A percentile compares a stretch with the other conserved stretches of the same genome.
phyloP scores from a whole-genome alignment of 345 rosid genomes.

The Eucalyptus albens region DNA sequence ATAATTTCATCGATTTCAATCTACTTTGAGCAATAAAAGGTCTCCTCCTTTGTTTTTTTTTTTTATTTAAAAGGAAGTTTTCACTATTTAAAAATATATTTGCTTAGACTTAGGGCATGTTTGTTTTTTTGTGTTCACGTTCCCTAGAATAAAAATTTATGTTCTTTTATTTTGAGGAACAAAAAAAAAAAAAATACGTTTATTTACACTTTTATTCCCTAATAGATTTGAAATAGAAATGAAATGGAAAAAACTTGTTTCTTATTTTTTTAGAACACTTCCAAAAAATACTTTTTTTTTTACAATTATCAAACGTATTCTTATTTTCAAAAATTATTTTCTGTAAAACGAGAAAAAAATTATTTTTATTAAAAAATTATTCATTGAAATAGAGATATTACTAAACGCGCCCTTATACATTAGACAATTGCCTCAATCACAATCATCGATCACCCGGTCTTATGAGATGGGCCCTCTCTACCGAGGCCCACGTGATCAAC shows the following conservation, averaged over 20 bases:
- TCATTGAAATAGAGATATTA: rapidly evolving
- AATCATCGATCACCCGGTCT: background rate
- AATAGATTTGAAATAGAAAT: too few relatives aligned
- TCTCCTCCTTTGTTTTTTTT: background rate
- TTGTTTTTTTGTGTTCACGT: too few relatives aligned
- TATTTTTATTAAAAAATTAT: too few relatives aligned
- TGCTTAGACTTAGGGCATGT: rapidly evolving
- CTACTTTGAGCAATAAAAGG: background rate
- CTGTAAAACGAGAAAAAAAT: too few relatives aligned
- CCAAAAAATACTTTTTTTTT: too few relatives aligned
- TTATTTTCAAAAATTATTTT: rapidly evolving
- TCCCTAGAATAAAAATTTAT: rapidly evolving
- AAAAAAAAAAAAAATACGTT: too few relatives aligned
- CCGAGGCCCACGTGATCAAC: background rate
- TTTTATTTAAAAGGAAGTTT: background rate
- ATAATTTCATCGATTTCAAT: background rate
- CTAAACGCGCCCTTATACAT: rapidly evolving
- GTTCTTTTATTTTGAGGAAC: too few relatives aligned
- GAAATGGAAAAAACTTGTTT: rapidly evolving
- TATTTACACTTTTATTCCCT: too few relatives aligned
- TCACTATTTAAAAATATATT: background rate
- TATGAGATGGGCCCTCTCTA: background rate
- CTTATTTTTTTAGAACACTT: rapidly evolving
- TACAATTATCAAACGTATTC: rapidly evolving
- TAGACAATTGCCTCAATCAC: background rate